A percentile compares a stretch with the other conserved stretches of the same genome.
phyloP scores from a whole-genome alignment of 2,329 filamentous ascomycete genomes.

The Pezicula carpinea region DNA sequence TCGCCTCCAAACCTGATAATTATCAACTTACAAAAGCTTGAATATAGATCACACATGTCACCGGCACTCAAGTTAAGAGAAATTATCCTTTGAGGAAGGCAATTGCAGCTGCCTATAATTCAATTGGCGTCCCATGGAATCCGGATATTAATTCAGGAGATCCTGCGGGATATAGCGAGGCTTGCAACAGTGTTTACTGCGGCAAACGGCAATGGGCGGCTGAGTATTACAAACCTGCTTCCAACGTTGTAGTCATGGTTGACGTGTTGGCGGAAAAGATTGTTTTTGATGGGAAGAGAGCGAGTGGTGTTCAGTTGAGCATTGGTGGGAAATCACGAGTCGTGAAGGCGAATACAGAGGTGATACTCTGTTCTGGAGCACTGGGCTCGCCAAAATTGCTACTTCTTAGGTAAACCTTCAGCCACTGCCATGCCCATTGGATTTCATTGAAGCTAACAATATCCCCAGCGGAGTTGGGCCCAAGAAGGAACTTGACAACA shows the following conservation, averaged over 20 bases:
- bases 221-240: constrained; percentile 19
- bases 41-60: constrained; percentile 16
- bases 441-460: background rate
- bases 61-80: constrained; percentile 23
- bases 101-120: constrained; percentile 33
- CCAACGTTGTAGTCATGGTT: constrained; percentile 21
- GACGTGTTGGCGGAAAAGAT: constrained; percentile 19
- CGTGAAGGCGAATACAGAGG: constrained; percentile 28
- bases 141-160: constrained; percentile 33
- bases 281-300: constrained; percentile 37
- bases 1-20: too few species aligned
- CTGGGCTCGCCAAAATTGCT: constrained; percentile 47
- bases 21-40: too few species aligned
- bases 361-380: constrained; percentile 42
- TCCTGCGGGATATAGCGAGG: constrained; percentile 26
- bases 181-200: constrained; percentile 26
- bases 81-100: constrained; percentile 34
- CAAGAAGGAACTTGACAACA: constrained; percentile 32
- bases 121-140: constrained; percentile 26
- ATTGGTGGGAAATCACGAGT: too few species aligned
- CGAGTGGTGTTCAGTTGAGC: constrained; percentile 9
- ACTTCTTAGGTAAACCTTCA: constrained; percentile 29
- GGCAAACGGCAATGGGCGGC: constrained; percentile 25
- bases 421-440: background rate
- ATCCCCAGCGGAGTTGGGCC: constrained; percentile 39